These are phyloP conservation scores for Geotrichum klebahnii DNA, from an alignment of 1,139 yeast genomes.

Conservation along the genomic window DNA sequence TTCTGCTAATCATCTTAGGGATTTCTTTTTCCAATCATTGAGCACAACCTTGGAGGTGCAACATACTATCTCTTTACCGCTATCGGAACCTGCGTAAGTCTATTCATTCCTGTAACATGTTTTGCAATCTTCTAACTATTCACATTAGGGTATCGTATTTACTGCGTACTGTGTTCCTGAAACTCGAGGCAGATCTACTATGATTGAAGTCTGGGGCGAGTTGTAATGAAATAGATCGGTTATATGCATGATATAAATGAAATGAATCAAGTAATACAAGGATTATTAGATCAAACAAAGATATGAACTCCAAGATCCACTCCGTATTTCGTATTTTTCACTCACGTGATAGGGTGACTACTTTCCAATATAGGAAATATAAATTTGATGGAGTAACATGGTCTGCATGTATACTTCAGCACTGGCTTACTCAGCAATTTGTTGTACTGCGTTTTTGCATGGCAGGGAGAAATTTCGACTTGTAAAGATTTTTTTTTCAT, in stretches of 20 bases:
- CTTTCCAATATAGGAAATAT: constrained; percentile 1
- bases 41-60: constrained; percentile 63
- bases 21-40: constrained; percentile 69
- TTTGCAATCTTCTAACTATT: neutral
- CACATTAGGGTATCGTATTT: constrained; percentile 10
- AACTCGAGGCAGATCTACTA: constrained; percentile 14
- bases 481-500: constrained; percentile 3
- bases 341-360: neutral
- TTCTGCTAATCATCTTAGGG: constrained; percentile 41
- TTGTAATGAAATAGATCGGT: no score
- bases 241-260: no score
- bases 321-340: neutral
- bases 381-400: neutral
- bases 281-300: no score
- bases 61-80: constrained; percentile 74
- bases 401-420: neutral
- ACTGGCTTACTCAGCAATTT: neutral
- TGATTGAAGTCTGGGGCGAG: constrained; percentile 19
- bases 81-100: constrained; percentile 17
- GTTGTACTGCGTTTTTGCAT: neutral
- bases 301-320: neutral
- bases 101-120: neutral
- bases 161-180: constrained; percentile 14
- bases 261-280: no score
- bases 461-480: neutral